A percentile compares a stretch with the other conserved stretches of the same genome.
Conservation (phyloP, 257 asterid genomes). For the Solanum corneliomulleri region DNA sequence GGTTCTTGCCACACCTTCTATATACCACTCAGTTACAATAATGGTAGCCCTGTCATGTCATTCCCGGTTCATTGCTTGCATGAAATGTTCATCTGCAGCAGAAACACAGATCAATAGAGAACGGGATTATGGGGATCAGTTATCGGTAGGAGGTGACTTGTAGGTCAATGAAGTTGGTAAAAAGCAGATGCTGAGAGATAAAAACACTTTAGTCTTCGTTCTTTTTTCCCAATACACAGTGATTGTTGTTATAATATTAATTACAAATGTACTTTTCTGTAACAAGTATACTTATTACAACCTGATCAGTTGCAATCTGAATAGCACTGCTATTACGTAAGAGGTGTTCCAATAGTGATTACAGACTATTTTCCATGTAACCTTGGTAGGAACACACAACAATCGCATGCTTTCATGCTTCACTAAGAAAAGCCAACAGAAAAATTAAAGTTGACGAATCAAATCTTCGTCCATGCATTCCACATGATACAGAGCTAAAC, state of each 20-base stretch:
- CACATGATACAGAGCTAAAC: not conserved
- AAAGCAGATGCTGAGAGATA: not conserved
- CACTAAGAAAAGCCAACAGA: not conserved
- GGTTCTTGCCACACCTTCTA: not conserved
- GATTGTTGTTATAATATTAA: not conserved
- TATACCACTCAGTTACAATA: slow-evolving; percentile 1
- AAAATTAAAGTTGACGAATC: not conserved
- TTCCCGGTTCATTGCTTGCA: slow-evolving; percentile 51
- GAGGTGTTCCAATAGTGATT: not conserved
- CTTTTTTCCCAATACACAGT: not conserved
- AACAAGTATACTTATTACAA: not conserved
- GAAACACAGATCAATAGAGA: not conserved
- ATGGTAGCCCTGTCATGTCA: slow-evolving; percentile 21
- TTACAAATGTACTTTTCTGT: not conserved
- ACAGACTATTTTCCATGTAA: not conserved
- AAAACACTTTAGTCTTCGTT: not conserved
- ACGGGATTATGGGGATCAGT: not conserved
- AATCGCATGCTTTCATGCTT: not conserved
- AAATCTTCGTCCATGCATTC: not conserved
- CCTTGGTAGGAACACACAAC: not conserved
- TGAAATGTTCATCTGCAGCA: slow-evolving; percentile 1
- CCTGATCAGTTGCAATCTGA: not conserved
- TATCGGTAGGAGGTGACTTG: not conserved
- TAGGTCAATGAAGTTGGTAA: not conserved
- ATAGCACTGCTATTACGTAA: not conserved